Base-by-base conservation (phyloP, 805 yeast genomes). In the Monosporozyma yasuniensis region DNA sequence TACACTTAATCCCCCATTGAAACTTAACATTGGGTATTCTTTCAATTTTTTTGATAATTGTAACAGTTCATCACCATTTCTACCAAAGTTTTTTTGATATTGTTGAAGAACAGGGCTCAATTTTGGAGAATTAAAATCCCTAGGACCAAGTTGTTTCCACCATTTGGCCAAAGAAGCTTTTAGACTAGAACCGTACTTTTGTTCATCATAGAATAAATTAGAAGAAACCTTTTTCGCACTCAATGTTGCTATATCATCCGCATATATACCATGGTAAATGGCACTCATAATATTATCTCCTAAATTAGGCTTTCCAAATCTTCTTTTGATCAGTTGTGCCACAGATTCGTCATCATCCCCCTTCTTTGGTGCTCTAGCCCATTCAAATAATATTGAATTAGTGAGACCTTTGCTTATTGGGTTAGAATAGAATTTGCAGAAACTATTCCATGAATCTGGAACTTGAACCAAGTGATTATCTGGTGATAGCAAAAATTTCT, bases 241-340 rank as follows among this genome's bases (percentile, higher is more conserved):
- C 46, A 91, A 66, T 50, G 77, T 70, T 5, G 73, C 59, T 1
- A 80, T 73, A 64, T 90, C 95, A n/a, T 87, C 93, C 1, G 95
- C 96, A 65, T 89, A 91, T 1, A 93, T 81, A 0, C 99, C 99
- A 60, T 89, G 88, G 63, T 84, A 72, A 3, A 89, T 68, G 0
- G 96, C 98, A 65, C 96, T 85, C 19, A 85, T 67, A 12, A 91
- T 67, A 47, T 86, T 81, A 8, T 72, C 70, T 4, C 83, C 65
- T 2, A 70, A 48, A 10, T 68, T 48, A 1, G 61, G 59, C 8
- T 47, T 49, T 2, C 90, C 90, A 61, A 89, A 83, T 52, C 96
- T 68, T 54, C 97, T 71, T 2, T 70, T 61, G 34, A 90, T 63
- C 59, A 88, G 87, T 2, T 75, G 70, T 43, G 78, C 81, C 1